phyloP scores from a whole-genome alignment of 2,329 filamentous ascomycete genomes.

The Penicillium aurantiogriseum region DNA sequence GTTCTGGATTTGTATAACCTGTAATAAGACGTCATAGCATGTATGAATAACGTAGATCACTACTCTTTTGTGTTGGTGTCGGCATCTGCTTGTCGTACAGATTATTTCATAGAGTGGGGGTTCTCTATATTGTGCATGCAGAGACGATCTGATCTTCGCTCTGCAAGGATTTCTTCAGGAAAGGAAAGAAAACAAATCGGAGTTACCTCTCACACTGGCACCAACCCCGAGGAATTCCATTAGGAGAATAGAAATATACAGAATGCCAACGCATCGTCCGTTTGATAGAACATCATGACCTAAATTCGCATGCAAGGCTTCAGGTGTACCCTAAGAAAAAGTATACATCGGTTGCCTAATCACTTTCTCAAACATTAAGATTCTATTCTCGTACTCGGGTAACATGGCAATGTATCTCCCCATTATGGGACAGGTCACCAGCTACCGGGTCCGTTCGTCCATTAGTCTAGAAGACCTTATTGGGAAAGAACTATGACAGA shows the following conservation, averaged over 20 bases:
- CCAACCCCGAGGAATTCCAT: not conserved
- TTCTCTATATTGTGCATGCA: not conserved
- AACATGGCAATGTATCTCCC: conserved; percentile 3
- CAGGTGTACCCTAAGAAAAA: not conserved
- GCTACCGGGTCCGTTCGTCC: not conserved
- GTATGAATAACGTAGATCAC: not conserved
- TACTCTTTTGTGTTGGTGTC: not conserved
- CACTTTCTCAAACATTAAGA: not conserved
- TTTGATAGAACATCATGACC: conserved; percentile 8
- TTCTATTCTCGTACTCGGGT: conserved; percentile 7
- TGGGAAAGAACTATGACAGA: not conserved
- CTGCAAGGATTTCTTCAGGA: not conserved
- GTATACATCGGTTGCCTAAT: not conserved
- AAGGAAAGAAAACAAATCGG: not conserved
- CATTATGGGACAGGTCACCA: conserved; percentile 2
- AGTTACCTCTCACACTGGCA: not conserved
- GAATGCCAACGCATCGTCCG: conserved; percentile 3
- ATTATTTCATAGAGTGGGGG: not conserved
- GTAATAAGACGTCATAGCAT: not conserved
- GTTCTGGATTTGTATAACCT: not conserved
- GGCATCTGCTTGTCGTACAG: not conserved
- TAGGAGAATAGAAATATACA: not conserved
- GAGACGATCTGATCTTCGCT: not conserved
- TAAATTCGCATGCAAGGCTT: not conserved
- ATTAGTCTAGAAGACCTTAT: not conserved